phyloP scores from a whole-genome alignment of 2,329 filamentous ascomycete genomes.

The Tolypocladium tropicale region DNA sequence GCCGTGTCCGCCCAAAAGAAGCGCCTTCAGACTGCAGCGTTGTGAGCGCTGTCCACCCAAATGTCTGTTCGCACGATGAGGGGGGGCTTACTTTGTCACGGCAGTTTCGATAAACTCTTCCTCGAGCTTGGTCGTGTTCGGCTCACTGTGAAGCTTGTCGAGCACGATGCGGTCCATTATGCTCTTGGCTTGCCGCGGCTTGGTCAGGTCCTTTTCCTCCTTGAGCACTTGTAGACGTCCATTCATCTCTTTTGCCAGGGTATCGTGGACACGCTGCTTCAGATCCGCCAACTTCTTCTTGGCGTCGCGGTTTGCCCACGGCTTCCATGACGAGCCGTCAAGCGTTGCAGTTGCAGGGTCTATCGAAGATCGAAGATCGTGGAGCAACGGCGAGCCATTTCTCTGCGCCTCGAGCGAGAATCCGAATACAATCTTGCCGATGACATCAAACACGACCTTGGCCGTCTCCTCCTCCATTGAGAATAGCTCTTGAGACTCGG shows the following conservation, averaged over 20 bases:
- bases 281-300: neutral
- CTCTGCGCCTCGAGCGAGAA: constrained; percentile 8
- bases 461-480: constrained; percentile 10
- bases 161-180: constrained; percentile 11
- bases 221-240: neutral
- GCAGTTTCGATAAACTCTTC: constrained; percentile 6
- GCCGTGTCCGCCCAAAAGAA: constrained; percentile 13
- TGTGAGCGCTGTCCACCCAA: neutral
- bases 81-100: constrained; percentile 3
- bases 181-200: constrained; percentile 4
- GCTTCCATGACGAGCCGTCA: neutral
- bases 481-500: constrained; percentile 4
- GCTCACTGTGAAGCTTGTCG: constrained; percentile 6
- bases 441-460: constrained; percentile 9
- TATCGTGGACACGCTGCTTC: constrained; percentile 1
- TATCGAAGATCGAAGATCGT: constrained; percentile 6
- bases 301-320: neutral
- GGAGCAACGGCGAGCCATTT: constrained; percentile 5
- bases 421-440: constrained; percentile 11
- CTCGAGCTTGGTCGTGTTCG: constrained; percentile 4
- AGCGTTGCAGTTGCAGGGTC: neutral
- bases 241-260: neutral
- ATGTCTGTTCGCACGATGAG: neutral
- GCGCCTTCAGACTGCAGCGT: constrained; percentile 9
- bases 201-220: constrained; percentile 8